Evolutionary conservation across 257 asterid genomes (phyloP).

Genomic region (Ligustrum vulgare): DNA sequence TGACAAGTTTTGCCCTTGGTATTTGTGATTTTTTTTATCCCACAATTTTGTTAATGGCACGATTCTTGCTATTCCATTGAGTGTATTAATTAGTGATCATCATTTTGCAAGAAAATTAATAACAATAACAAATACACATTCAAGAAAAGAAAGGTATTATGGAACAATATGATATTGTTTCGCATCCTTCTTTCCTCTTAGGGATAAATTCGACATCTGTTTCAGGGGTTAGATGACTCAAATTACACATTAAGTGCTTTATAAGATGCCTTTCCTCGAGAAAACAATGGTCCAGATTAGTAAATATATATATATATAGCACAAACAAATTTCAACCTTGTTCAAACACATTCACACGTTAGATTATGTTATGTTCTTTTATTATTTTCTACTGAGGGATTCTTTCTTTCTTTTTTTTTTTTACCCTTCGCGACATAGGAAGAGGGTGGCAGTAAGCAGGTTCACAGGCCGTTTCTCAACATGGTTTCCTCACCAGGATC

Average conservation of each 20-base stretch:
- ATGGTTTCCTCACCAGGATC: not conserved
- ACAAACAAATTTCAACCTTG: not conserved
- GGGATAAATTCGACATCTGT: not conserved
- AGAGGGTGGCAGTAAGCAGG: not conserved
- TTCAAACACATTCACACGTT: not conserved
- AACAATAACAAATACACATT: not conserved
- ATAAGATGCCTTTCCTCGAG: not conserved
- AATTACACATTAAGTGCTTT: not conserved
- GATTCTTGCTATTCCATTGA: not conserved
- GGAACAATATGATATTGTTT: not conserved
- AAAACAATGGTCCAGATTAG: not conserved
- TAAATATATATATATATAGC: not conserved
- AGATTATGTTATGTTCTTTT: not conserved
- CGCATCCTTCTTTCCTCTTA: not conserved
- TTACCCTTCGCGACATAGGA: not conserved
- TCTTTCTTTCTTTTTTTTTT: not conserved
- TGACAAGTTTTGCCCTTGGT: not conserved
- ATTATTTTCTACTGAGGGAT: not conserved
- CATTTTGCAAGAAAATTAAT: not conserved
- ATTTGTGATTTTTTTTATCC: not conserved
- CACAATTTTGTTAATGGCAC: not conserved
- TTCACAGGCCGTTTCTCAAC: not conserved
- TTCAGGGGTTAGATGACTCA: not conserved
- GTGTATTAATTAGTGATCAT: not conserved
- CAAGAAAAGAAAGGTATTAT: not conserved